A percentile compares a stretch with the other conserved stretches of the same genome.
Conservation (phyloP, 106 monocot species). For the Narthecium ossifragum region DNA sequence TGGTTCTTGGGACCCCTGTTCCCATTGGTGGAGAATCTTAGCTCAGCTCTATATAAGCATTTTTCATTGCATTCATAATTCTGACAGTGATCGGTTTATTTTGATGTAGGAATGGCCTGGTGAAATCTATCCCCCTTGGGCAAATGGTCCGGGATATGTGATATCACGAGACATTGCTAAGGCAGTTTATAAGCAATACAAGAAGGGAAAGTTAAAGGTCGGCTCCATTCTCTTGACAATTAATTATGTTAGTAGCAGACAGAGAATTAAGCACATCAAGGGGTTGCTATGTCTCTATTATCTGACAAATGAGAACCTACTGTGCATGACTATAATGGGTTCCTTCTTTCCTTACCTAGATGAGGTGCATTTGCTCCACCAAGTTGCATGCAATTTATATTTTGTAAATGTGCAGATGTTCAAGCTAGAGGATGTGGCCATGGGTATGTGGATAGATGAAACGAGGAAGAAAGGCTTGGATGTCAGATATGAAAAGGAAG, state of each 20-base stretch:
- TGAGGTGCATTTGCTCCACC: too few species aligned
- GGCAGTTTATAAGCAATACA: conserved; percentile 48
- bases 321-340: too few species aligned
- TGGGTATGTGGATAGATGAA: conserved; percentile 87
- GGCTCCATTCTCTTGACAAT: background rate
- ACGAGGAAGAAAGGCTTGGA: conserved; percentile 57
- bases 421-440: conserved; percentile 96
- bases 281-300: too few species aligned
- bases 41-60: too few species aligned
- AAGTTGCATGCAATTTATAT: background rate
- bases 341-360: too few species aligned
- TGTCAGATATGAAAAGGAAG: conserved; percentile 60
- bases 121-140: conserved; percentile 93
- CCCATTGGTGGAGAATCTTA: too few species aligned
- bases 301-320: too few species aligned
- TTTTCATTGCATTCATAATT: too few species aligned
- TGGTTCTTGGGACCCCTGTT: background rate
- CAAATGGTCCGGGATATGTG: conserved; percentile 97
- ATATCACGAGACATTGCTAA: conserved; percentile 75
- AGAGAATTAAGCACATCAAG: too few species aligned
- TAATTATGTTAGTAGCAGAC: background rate
- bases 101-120: conserved; percentile 81
- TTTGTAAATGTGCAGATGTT: conserved; percentile 63
- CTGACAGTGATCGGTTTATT: background rate
- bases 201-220: conserved; percentile 64